Conservation (phyloP, 208 protist species). For the Trypanosomatidae sp. region DNA sequence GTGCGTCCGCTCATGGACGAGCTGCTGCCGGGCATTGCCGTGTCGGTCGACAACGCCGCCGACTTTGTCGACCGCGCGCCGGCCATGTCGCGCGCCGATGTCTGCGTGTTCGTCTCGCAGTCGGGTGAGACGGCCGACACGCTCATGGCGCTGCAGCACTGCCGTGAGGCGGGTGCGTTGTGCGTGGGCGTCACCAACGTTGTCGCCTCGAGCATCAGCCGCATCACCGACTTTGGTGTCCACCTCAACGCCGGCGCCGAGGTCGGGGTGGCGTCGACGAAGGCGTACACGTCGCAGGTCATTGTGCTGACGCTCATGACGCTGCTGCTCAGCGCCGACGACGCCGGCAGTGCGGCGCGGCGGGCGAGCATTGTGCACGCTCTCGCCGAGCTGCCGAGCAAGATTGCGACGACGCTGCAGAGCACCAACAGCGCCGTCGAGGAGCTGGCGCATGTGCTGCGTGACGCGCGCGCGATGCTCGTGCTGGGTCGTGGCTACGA, state of each 20-base stretch:
- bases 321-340: slow-evolving; percentile 72
- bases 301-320: slow-evolving; percentile 83
- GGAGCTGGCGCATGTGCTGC: slow-evolving; percentile 47
- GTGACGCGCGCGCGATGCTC: slow-evolving; percentile 41
- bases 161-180: slow-evolving; percentile 48
- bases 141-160: slow-evolving; percentile 76
- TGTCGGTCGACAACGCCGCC: slow-evolving; percentile 82
- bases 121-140: slow-evolving; percentile 94
- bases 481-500: slow-evolving; percentile 90
- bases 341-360: slow-evolving; percentile 15
- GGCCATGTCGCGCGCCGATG: slow-evolving; percentile 71
- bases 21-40: slow-evolving; percentile 74
- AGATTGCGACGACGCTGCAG: slow-evolving; percentile 52
- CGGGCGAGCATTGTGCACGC: slow-evolving; percentile 54
- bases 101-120: slow-evolving; percentile 89
- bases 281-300: slow-evolving; percentile 95
- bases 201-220: slow-evolving; percentile 83
- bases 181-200: slow-evolving; percentile 91
- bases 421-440: slow-evolving; percentile 28
- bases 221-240: slow-evolving; percentile 72
- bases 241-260: slow-evolving; percentile 91
- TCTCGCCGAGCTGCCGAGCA: slow-evolving; percentile 32
- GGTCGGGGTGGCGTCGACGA: slow-evolving; percentile 94
- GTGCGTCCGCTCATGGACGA: slow-evolving; percentile 86
- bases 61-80: slow-evolving; percentile 88